phyloP scores from a whole-genome alignment of 352 stramenopile genomes.

The Aphanomyces stellatus region DNA sequence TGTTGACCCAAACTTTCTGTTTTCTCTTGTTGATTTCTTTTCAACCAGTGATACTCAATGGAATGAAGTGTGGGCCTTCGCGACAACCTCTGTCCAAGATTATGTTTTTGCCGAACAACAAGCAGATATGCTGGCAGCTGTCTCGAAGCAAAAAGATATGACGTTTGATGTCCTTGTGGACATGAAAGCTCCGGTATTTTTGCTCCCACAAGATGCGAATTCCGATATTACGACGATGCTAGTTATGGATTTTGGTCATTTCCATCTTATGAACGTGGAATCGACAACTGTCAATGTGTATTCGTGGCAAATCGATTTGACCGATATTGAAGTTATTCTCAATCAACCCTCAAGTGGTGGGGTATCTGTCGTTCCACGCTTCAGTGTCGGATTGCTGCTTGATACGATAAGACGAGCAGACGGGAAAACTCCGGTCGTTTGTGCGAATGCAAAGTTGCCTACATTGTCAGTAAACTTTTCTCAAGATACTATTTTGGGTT shows the following conservation, averaged over 20 bases:
- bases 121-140: conserved; percentile 26
- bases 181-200: conserved; percentile 64
- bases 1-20: conserved; percentile 58
- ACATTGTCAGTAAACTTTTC: conserved; percentile 36
- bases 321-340: conserved; percentile 49
- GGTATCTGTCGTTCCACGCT: conserved; percentile 5
- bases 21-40: conserved; percentile 65
- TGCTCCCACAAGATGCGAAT: conserved; percentile 45
- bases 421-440: conserved; percentile 19
- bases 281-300: conserved; percentile 26
- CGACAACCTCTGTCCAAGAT: conserved; percentile 68
- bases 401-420: conserved; percentile 11
- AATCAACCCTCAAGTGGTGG: conserved; percentile 21
- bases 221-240: conserved; percentile 35
- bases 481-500: conserved; percentile 40
- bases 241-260: conserved; percentile 59
- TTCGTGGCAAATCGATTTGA: conserved; percentile 51
- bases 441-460: conserved; percentile 28
- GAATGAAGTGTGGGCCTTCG: conserved; percentile 70
- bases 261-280: conserved; percentile 40
- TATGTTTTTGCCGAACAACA: conserved; percentile 70
- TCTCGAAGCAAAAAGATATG: conserved; percentile 20
- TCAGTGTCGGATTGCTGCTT: neutral
- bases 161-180: conserved; percentile 61
- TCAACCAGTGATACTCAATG: conserved; percentile 42